Evolutionary conservation across 768 basidiomycete genomes (phyloP).

Genomic region (Russula dissimulans): DNA sequence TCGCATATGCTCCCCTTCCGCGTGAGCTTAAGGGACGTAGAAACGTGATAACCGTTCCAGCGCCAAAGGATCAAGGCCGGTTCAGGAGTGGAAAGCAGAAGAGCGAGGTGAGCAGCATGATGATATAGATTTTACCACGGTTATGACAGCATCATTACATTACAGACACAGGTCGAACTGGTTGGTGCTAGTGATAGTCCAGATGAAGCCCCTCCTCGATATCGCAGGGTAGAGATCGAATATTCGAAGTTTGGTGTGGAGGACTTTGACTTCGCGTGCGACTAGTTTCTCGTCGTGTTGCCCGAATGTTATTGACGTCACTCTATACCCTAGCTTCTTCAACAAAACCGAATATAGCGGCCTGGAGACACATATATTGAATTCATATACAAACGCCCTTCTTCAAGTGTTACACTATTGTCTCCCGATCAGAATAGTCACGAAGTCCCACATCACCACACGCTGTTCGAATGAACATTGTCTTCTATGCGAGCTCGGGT

Average conservation of each 20-base stretch:
- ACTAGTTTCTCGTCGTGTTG: neutral
- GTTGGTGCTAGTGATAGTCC: slow-evolving; percentile 41
- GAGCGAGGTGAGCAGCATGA: slow-evolving; percentile 34
- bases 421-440: slow-evolving; percentile 64
- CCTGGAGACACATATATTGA: slow-evolving; percentile 92
- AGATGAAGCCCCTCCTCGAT: slow-evolving; percentile 66
- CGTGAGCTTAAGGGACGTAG: slow-evolving; percentile 77
- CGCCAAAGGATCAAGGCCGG: slow-evolving; percentile 51
- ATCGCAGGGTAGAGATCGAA: slow-evolving; percentile 92
- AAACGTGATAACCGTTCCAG: slow-evolving; percentile 54
- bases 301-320: neutral
- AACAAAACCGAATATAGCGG: slow-evolving; percentile 88
- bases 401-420: slow-evolving; percentile 87
- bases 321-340: slow-evolving; percentile 46
- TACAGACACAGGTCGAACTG: slow-evolving; percentile 44
- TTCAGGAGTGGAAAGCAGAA: slow-evolving; percentile 76
- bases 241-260: slow-evolving; percentile 98
- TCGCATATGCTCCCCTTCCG: slow-evolving; percentile 84
- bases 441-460: slow-evolving; percentile 86
- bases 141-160: neutral
- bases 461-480: slow-evolving; percentile 89
- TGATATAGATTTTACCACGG: neutral
- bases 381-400: slow-evolving; percentile 91
- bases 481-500: slow-evolving; percentile 89
- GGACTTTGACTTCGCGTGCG: slow-evolving; percentile 95